Percentiles rank a stretch among this genome's conserved stretches.
phyloP scores from a whole-genome alignment of 306 rosid species.

The Medicago lupulina region DNA sequence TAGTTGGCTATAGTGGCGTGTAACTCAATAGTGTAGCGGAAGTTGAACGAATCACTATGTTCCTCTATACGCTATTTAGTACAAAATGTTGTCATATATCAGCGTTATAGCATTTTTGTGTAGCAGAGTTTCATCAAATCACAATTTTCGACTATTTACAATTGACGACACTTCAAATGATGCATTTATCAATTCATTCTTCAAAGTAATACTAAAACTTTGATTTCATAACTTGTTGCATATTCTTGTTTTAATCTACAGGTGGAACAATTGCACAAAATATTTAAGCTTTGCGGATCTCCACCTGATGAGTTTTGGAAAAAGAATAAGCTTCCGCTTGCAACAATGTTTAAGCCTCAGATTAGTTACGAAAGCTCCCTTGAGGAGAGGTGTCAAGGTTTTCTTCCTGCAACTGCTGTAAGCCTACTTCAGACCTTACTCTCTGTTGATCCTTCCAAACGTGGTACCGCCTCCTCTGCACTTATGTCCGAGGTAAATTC shows the following conservation, averaged over 20 bases:
- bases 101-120: neutral
- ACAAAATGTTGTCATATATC: neutral
- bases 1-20: too few species aligned
- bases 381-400: constrained; percentile 69
- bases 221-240: constrained; percentile 25
- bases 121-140: neutral
- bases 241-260: constrained; percentile 46
- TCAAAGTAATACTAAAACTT: constrained; percentile 26
- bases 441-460: constrained; percentile 72
- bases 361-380: constrained; percentile 68
- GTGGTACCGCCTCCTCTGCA: constrained; percentile 95
- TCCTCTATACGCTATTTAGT: neutral
- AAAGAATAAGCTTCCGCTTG: constrained; percentile 85
- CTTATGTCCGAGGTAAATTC: constrained; percentile 79
- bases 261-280: constrained; percentile 97
- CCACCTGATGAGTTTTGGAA: constrained; percentile 92
- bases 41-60: neutral
- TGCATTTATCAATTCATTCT: constrained; percentile 3
- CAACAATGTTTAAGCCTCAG: constrained; percentile 93
- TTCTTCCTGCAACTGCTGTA: constrained; percentile 66
- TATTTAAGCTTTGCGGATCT: constrained; percentile 94
- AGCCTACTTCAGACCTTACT: constrained; percentile 74
- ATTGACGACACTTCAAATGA: neutral
- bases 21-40: neutral
- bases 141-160: neutral